Evolutionary conservation across 176 grass and related monocot genomes (phyloP).

Genomic region (Panicum miliaceum): DNA sequence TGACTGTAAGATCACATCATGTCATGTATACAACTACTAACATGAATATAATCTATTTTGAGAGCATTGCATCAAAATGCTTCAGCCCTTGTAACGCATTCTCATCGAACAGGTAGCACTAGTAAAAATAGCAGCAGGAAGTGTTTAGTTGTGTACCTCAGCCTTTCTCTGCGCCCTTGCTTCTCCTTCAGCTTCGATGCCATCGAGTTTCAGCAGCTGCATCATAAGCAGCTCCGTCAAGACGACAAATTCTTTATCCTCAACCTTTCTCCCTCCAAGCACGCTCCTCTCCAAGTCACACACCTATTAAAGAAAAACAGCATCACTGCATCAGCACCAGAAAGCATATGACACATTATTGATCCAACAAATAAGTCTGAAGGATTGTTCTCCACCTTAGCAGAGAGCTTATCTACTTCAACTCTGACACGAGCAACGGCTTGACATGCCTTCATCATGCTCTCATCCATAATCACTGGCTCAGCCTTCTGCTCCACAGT

Average conservation of each 20-base stretch:
- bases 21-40: neutral
- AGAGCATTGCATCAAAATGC: neutral
- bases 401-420: conserved; percentile 80
- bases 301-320: conserved; percentile 47
- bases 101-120: neutral
- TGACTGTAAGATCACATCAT: neutral
- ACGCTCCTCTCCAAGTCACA: conserved; percentile 71
- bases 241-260: conserved; percentile 78
- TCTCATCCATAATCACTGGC: conserved; percentile 60
- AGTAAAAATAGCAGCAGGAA: neutral
- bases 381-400: conserved; percentile 62
- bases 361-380: conserved; percentile 14
- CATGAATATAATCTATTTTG: neutral
- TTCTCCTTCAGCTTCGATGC: conserved; percentile 89
- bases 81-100: neutral
- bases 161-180: conserved; percentile 80
- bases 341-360: neutral
- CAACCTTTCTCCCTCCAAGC: conserved; percentile 62
- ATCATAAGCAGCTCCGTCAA: conserved; percentile 92
- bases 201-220: conserved; percentile 85
- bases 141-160: conserved; percentile 57
- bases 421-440: conserved; percentile 59
- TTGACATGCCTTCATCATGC: conserved; percentile 69
- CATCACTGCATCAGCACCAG: neutral
- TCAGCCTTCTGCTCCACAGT: conserved; percentile 60